These are phyloP conservation scores for Gossypium arboreum DNA, from an alignment of 345 rosid genomes.

Conservation along the genomic window DNA sequence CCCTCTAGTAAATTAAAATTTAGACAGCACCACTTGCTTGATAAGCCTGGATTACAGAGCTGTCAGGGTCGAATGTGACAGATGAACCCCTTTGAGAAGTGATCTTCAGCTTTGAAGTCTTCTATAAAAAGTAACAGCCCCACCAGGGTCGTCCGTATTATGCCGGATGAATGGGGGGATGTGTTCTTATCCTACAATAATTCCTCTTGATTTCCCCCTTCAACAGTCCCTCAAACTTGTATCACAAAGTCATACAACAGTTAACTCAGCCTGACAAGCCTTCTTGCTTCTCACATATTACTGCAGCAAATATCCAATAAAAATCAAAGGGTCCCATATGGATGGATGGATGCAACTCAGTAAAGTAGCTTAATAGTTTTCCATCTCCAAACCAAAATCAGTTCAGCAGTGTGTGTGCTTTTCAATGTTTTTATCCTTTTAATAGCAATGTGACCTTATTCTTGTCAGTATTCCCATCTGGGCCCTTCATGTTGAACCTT, in stretches of 20 bases:
- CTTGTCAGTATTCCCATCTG: conserved; percentile 23
- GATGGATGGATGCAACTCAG: neutral
- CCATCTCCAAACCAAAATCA: conserved; percentile 3
- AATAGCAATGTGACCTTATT: conserved; percentile 1
- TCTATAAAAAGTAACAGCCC: conserved; percentile 18
- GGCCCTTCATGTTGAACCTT: conserved; percentile 35
- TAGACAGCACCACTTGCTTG: conserved; percentile 19
- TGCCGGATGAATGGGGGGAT: neutral
- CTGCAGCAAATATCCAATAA: neutral
- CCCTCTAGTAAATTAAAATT: neutral
- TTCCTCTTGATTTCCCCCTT: conserved; percentile 17
- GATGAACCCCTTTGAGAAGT: conserved; percentile 6
- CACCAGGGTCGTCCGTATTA: conserved; percentile 21
- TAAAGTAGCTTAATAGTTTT: conserved; percentile 12
- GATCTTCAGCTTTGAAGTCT: conserved; percentile 22
- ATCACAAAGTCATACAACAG: neutral
- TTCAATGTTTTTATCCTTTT: conserved; percentile 1
- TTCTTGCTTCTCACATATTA: neutral
- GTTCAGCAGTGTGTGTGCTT: neutral
- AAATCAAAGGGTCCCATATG: conserved; percentile 11
- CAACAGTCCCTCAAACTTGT: neutral
- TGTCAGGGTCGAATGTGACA: conserved; percentile 15
- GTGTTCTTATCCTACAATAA: conserved; percentile 21
- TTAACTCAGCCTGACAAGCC: neutral
- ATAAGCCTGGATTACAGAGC: neutral